Conservation (phyloP, 768 basidiomycete species). For the Serendipita vermifera region DNA sequence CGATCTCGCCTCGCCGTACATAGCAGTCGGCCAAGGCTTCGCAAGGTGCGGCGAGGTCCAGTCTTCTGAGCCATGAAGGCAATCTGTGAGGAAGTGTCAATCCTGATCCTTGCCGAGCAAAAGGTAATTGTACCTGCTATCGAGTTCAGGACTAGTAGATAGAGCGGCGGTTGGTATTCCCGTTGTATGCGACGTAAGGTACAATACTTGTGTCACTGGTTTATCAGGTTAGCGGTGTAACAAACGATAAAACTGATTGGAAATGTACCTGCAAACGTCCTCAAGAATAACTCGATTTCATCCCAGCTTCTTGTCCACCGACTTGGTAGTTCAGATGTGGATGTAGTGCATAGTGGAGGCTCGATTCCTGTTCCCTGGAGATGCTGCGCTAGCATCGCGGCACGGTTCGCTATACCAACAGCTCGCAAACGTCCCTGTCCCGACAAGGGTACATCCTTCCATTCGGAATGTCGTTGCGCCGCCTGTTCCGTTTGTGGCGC, state of each 20-base stretch:
- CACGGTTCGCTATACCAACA: neutral
- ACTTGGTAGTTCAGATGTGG: neutral
- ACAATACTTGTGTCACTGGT: slow-evolving; percentile 5
- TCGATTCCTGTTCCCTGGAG: neutral
- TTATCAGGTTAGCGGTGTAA: neutral
- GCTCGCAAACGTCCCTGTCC: neutral
- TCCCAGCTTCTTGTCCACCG: slow-evolving; percentile 2
- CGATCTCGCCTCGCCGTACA: neutral
- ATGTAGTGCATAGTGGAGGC: neutral
- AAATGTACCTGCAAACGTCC: neutral
- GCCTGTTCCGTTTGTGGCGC: neutral
- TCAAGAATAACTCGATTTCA: neutral
- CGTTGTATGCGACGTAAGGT: neutral
- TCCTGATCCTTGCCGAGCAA: neutral
- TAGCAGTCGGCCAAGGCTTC: slow-evolving; percentile 1
- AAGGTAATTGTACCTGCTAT: neutral
- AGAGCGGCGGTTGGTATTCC: neutral
- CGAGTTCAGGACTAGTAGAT: neutral
- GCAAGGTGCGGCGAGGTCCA: neutral
- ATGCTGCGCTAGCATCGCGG: neutral
- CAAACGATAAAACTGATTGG: neutral
- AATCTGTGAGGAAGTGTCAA: neutral
- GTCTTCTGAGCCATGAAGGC: neutral
- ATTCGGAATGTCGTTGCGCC: neutral
- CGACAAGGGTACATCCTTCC: neutral